Evolutionary conservation across 108 stramenopile genomes (phyloP).

Genomic region (Nitzschia sp.): DNA sequence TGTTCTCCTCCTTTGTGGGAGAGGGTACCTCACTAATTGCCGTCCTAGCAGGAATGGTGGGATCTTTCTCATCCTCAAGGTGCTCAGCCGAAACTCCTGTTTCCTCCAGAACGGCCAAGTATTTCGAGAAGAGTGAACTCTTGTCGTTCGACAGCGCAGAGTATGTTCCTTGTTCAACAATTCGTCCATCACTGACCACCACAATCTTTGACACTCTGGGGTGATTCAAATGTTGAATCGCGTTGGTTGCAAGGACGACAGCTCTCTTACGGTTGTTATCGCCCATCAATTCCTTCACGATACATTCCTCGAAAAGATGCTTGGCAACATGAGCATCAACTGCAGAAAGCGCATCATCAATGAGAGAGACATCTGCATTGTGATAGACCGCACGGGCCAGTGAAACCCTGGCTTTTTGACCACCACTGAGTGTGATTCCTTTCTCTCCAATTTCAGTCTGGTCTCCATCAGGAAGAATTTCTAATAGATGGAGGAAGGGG

Average conservation of each 20-base stretch:
- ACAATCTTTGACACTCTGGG: constrained; percentile 69
- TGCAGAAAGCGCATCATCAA: constrained; percentile 93
- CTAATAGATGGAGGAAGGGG: neutral
- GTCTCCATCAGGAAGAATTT: constrained; percentile 83
- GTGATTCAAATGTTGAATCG: constrained; percentile 81
- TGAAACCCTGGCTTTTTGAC: constrained; percentile 95
- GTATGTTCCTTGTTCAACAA: constrained; percentile 83
- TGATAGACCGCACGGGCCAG: constrained; percentile 93
- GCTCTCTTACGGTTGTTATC: constrained; percentile 33
- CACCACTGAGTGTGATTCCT: constrained; percentile 61
- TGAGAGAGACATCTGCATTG: constrained; percentile 79
- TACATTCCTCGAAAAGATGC: constrained; percentile 87
- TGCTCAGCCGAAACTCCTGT: constrained; percentile 33
- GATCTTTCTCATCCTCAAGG: neutral
- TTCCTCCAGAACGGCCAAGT: constrained; percentile 58
- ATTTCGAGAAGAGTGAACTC: constrained; percentile 55
- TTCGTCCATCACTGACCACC: constrained; percentile 72
- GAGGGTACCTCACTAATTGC: too few relatives aligned
- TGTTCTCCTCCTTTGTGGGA: neutral
- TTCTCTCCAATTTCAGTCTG: constrained; percentile 95
- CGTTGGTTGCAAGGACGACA: constrained; percentile 92
- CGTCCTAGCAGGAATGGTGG: constrained; percentile 2
- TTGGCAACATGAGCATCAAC: constrained; percentile 94
- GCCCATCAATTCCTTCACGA: constrained; percentile 70
- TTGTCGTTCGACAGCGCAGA: constrained; percentile 51